phyloP scores from a whole-genome alignment of 2,329 filamentous ascomycete species.

The Thermochaetoides dissita region DNA sequence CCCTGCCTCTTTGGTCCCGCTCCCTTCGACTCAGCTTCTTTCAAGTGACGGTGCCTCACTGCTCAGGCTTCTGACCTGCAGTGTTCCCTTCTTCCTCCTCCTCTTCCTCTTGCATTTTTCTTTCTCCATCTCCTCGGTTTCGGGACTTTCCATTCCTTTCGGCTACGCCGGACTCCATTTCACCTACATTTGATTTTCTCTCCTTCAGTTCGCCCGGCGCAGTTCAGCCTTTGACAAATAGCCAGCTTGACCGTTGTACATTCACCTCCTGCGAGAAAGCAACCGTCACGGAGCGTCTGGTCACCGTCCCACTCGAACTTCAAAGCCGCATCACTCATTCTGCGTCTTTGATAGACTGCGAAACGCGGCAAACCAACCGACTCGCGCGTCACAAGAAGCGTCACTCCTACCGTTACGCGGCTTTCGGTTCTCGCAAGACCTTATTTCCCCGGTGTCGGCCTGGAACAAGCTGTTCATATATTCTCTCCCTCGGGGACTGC shows the following conservation, averaged over 20 bases:
- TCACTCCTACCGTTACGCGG: slow-evolving; percentile 8
- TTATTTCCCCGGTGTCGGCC: slow-evolving; percentile 8
- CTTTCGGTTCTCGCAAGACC: slow-evolving; percentile 7
- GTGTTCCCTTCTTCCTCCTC: too few relatives aligned
- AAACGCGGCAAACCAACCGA: neutral
- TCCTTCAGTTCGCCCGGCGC: too few relatives aligned
- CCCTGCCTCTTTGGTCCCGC: too few relatives aligned
- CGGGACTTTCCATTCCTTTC: too few relatives aligned
- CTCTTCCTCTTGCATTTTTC: too few relatives aligned
- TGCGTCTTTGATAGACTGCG: slow-evolving; percentile 41
- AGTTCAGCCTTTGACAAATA: slow-evolving; percentile 5
- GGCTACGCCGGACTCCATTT: too few relatives aligned
- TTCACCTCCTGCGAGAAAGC: neutral
- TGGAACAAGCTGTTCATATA: slow-evolving; percentile 5
- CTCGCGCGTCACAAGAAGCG: neutral
- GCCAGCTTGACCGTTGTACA: slow-evolving; percentile 7
- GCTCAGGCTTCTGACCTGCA: too few relatives aligned
- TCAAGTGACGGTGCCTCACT: too few relatives aligned
- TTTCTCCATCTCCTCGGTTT: too few relatives aligned
- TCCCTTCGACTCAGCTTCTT: too few relatives aligned
- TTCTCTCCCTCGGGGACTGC: slow-evolving; percentile 13
- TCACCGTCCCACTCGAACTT: slow-evolving; percentile 8
- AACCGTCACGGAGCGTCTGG: slow-evolving; percentile 9
- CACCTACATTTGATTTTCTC: too few relatives aligned
- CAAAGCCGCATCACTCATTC: slow-evolving; percentile 25